Evolutionary conservation across 129 eudicot genomes (phyloP), one percentile per base, ranked within the genome.

Genomic region (Tagetes patula): DNA sequence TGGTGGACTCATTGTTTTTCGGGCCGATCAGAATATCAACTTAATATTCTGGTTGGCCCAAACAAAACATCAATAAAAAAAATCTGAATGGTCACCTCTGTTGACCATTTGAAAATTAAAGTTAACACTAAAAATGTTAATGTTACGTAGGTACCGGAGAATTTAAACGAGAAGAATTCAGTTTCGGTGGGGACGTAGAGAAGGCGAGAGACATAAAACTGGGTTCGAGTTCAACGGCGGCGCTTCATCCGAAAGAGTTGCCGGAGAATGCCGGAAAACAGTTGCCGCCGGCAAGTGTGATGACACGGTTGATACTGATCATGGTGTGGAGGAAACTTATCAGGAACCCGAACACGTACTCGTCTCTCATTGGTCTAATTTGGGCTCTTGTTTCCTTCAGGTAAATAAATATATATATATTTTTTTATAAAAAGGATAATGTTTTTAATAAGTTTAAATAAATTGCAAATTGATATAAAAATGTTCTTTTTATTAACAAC

Each of bases 241-340:
- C 6, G 67, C 67, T 92, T 31, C 84, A 75, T 27, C 87, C 83
- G 1, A 92, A 92, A 46, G 84, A 65, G 11, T 74, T 53, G 34
- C 83, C 85, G 8, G 87, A 45, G n/a, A 63, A 56, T 0, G 76
- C 54, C 72, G 88, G 85, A 47, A 92, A 89, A 79, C 77, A 77
- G 39, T 88, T 94, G 99, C 99, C 99, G 20, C 99, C 99, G 67
- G 84, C 99, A 3, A 94, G 99, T 52, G 99, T 94, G 1, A 90
- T 94, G 91, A 94, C 99, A 41, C 92, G 99, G 12, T 79, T 94
- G 75, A 94, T 94, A 68, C 66, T 94, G 77, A 94, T 94, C 71
- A 94, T 94, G 99, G 97, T 94, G 45, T 94, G 99, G 99, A 85
- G 99, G 20, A 94, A 94, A 71, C 97, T 94, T 65, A 94, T 94